A percentile compares a stretch with the other conserved stretches of the same genome.
These are phyloP conservation scores for Mucor saturninus DNA, from an alignment of 371 early-diverging fungal genomes.

Conservation along the genomic window DNA sequence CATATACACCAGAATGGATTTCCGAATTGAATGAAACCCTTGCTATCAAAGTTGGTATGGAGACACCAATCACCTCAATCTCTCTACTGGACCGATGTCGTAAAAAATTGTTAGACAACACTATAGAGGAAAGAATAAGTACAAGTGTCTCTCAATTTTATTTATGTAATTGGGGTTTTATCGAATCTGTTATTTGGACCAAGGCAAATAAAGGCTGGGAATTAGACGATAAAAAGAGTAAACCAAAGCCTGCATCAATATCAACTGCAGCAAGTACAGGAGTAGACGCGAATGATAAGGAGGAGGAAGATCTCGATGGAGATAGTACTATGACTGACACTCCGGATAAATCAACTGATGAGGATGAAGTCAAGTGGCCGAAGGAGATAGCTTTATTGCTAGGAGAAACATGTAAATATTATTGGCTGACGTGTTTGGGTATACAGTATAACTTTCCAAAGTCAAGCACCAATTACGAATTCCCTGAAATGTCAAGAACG, in stretches of 20 bases:
- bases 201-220: constrained; percentile 32
- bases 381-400: constrained; percentile 15
- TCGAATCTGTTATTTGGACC: constrained; percentile 27
- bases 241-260: background rate
- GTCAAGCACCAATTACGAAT: constrained; percentile 7
- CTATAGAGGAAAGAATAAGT: constrained; percentile 10
- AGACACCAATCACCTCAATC: constrained; percentile 24
- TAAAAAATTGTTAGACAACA: constrained; percentile 27
- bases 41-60: constrained; percentile 23
- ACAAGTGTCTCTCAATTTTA: constrained; percentile 29
- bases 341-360: background rate
- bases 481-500: constrained; percentile 37
- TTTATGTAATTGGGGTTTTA: constrained; percentile 31
- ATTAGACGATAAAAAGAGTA: constrained; percentile 7
- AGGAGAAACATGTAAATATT: constrained; percentile 27
- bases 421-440: constrained; percentile 26
- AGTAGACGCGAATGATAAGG: background rate
- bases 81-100: constrained; percentile 37
- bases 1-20: constrained; percentile 44
- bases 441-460: constrained; percentile 14
- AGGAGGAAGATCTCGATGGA: constrained; percentile 6
- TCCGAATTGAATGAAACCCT: constrained; percentile 33
- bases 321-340: constrained; percentile 6
- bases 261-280: background rate
- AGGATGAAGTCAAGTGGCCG: constrained; percentile 27